phyloP scores from a whole-genome alignment of 371 early-diverging fungal species.

The Conidiobolus incongruus region DNA sequence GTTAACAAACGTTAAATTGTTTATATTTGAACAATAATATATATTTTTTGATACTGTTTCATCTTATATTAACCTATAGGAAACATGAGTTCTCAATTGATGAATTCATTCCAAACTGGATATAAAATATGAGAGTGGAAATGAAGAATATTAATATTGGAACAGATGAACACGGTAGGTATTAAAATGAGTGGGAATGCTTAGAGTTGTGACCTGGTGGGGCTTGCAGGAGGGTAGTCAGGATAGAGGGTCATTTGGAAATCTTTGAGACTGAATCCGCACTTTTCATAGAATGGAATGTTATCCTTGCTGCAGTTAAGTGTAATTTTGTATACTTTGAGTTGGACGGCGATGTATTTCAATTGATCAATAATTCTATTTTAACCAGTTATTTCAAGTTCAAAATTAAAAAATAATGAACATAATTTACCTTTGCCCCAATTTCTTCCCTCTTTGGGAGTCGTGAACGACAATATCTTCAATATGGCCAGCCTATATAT shows the following conservation, averaged over 20 bases:
- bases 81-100: no score
- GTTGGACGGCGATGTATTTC: conserved; percentile 28
- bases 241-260: conserved; percentile 59
- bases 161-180: no score
- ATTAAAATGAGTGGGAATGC: no score
- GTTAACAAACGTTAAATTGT: no score
- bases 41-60: no score
- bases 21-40: no score
- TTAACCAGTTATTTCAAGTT: background rate
- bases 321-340: conserved; percentile 57
- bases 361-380: conserved; percentile 41
- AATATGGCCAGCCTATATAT: conserved; percentile 42
- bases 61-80: no score
- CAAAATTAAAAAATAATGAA: background rate
- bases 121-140: no score
- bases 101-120: no score
- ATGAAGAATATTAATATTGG: no score
- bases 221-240: no score
- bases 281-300: conserved; percentile 81
- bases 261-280: conserved; percentile 66
- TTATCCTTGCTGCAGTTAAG: conserved; percentile 76
- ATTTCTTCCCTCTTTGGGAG: conserved; percentile 83
- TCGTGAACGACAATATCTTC: conserved; percentile 87
- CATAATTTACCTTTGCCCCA: conserved; percentile 26
- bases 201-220: no score